phyloP scores from a whole-genome alignment of 305 asterid genomes.

The Fraxinus dipetala region DNA sequence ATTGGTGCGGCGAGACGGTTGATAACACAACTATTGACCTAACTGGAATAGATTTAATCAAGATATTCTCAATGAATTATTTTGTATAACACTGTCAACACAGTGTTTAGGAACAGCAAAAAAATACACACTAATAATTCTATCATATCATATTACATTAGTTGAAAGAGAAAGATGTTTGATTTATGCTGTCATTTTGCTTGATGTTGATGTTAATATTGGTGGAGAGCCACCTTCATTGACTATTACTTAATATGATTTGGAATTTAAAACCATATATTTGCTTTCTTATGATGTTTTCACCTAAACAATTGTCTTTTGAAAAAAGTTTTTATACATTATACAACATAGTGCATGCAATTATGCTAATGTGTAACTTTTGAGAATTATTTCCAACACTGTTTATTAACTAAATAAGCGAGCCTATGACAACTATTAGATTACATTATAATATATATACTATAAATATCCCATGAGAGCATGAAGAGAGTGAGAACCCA shows the following conservation, averaged over 20 bases:
- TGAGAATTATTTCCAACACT: background rate
- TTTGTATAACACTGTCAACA: background rate
- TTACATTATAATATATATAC: background rate
- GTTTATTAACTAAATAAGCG: background rate
- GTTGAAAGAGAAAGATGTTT: slow-evolving; percentile 15
- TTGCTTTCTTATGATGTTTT: slow-evolving; percentile 5
- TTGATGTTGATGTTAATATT: slow-evolving; percentile 15
- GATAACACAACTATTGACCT: background rate
- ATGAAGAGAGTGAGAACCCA: background rate
- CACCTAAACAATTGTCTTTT: slow-evolving; percentile 16
- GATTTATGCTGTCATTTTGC: background rate
- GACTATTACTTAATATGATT: slow-evolving; percentile 12
- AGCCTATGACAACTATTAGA: background rate
- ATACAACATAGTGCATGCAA: slow-evolving; percentile 7
- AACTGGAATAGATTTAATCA: background rate
- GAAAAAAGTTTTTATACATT: background rate
- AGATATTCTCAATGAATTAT: background rate
- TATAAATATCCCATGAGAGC: background rate
- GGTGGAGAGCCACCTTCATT: slow-evolving; percentile 21
- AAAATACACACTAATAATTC: background rate
- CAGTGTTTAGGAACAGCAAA: background rate
- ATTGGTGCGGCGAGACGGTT: background rate
- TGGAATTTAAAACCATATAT: background rate
- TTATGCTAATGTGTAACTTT: background rate
- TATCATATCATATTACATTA: background rate